These are phyloP conservation scores for Colletotrichum karsti DNA, from an alignment of 2,329 filamentous ascomycete species.

Conservation along the genomic window DNA sequence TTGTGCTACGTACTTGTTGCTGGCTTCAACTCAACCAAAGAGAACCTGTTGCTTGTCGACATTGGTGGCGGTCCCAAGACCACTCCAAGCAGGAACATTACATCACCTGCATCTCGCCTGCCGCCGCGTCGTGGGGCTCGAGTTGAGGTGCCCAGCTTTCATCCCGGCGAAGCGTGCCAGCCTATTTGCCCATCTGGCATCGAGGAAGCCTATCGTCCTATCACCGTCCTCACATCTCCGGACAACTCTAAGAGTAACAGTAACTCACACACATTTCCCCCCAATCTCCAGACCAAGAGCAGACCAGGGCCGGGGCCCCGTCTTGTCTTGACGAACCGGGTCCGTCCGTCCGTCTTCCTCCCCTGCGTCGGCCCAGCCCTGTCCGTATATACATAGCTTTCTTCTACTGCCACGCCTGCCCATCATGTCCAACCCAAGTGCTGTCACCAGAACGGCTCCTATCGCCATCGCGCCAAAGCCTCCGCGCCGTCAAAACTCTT, in stretches of 20 bases:
- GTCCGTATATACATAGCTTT: constrained; percentile 31
- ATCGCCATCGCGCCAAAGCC: constrained; percentile 73
- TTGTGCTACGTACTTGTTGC: constrained; percentile 11
- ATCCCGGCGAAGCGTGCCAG: constrained; percentile 15
- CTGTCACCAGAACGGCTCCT: constrained; percentile 68
- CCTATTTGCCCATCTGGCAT: background rate
- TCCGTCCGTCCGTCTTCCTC: constrained; percentile 27
- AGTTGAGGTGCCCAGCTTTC: constrained; percentile 1
- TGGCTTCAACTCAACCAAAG: background rate
- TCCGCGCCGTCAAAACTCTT: constrained; percentile 49
- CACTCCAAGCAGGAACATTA: constrained; percentile 20
- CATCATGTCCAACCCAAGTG: constrained; percentile 62
- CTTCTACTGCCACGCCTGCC: constrained; percentile 32
- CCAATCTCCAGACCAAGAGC: constrained; percentile 16
- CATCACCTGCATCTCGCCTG: constrained; percentile 24
- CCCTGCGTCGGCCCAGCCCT: constrained; percentile 39
- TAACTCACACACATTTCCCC: constrained; percentile 14
- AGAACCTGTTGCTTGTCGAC: background rate
- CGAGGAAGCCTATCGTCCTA: constrained; percentile 22
- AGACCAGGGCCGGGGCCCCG: constrained; percentile 18
- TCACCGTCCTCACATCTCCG: constrained; percentile 21
- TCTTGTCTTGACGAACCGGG: constrained; percentile 32
- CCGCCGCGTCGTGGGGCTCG: constrained; percentile 19
- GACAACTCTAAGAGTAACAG: background rate
- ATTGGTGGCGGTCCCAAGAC: constrained; percentile 19